A percentile compares a stretch with the other conserved stretches of the same genome.
Evolutionary conservation across 2,329 filamentous ascomycete species (phyloP).

Genomic region (Penicillium sp.): DNA sequence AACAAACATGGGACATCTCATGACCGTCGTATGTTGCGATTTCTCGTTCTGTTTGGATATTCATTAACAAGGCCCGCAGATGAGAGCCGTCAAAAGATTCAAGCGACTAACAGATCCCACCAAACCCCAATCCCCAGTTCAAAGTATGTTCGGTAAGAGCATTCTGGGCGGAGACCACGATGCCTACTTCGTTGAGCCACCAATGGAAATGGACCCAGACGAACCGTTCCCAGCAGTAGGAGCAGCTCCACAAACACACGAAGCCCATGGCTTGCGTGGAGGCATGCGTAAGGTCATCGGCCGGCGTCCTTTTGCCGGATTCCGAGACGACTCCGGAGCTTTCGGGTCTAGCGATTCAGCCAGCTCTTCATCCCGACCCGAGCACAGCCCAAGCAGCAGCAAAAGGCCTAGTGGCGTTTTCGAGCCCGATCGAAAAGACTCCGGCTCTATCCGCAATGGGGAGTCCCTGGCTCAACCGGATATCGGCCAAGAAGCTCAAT

Average conservation of each 20-base stretch:
- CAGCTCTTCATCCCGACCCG: constrained; percentile 15
- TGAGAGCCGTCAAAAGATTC: constrained; percentile 89
- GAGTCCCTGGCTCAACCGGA: constrained; percentile 20
- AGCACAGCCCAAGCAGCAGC: constrained; percentile 14
- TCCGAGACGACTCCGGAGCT: constrained; percentile 10
- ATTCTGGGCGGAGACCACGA: constrained; percentile 57
- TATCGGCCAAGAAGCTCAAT: constrained; percentile 6
- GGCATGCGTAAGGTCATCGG: constrained; percentile 52
- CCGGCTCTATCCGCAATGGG: constrained; percentile 23
- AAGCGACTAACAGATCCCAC: constrained; percentile 67
- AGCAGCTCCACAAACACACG: constrained; percentile 13
- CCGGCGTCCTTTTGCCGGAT: constrained; percentile 50
- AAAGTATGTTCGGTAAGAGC: constrained; percentile 37
- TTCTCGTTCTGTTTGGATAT: background rate
- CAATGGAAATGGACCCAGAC: constrained; percentile 50
- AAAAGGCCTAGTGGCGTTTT: constrained; percentile 16
- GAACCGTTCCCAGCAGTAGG: constrained; percentile 30
- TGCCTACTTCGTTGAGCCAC: constrained; percentile 57
- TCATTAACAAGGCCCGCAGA: constrained; percentile 46
- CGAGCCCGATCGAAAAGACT: constrained; percentile 26
- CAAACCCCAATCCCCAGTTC: constrained; percentile 50
- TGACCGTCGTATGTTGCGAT: constrained; percentile 64
- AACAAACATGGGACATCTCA: constrained; percentile 77
- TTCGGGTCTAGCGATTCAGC: constrained; percentile 14
- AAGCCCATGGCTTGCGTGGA: constrained; percentile 41